phyloP scores from a whole-genome alignment of 345 rosid species.

The Arabidopsis suecica region DNA sequence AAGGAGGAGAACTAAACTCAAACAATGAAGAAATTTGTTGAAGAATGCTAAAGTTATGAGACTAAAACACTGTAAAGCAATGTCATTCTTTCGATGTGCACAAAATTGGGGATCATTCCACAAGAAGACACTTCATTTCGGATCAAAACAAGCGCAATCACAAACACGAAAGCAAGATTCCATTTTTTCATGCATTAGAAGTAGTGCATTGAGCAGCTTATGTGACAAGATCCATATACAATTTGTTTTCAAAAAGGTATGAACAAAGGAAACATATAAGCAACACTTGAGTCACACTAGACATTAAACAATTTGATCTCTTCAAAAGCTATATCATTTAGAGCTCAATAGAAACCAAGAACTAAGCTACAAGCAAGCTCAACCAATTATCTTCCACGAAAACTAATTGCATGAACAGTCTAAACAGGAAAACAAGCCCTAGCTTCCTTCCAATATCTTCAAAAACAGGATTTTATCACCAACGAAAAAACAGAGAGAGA shows the following conservation, averaged over 20 bases:
- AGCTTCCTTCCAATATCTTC: neutral
- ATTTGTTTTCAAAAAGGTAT: neutral
- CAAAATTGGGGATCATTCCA: neutral
- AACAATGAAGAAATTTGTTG: neutral
- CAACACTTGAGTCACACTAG: slow-evolving; percentile 7
- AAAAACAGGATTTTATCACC: slow-evolving; percentile 25
- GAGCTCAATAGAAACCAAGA: slow-evolving; percentile 15
- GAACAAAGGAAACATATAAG: neutral
- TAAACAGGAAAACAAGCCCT: neutral
- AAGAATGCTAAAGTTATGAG: neutral
- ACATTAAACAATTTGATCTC: neutral
- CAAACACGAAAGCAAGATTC: slow-evolving; percentile 1
- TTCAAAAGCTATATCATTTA: neutral
- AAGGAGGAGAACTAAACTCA: neutral
- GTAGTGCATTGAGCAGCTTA: slow-evolving; percentile 12
- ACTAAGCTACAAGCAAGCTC: slow-evolving; percentile 31
- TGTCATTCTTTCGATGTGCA: neutral
- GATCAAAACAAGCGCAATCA: neutral
- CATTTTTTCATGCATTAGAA: neutral
- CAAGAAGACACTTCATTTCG: neutral
- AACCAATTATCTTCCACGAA: slow-evolving; percentile 10
- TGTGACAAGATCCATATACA: neutral
- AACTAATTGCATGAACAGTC: slow-evolving; percentile 43
- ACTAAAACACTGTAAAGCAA: neutral
- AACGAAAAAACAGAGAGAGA: neutral